These are phyloP conservation scores for Epichloe sylvatica DNA, from an alignment of 2,329 filamentous ascomycete genomes.

Conservation along the genomic window DNA sequence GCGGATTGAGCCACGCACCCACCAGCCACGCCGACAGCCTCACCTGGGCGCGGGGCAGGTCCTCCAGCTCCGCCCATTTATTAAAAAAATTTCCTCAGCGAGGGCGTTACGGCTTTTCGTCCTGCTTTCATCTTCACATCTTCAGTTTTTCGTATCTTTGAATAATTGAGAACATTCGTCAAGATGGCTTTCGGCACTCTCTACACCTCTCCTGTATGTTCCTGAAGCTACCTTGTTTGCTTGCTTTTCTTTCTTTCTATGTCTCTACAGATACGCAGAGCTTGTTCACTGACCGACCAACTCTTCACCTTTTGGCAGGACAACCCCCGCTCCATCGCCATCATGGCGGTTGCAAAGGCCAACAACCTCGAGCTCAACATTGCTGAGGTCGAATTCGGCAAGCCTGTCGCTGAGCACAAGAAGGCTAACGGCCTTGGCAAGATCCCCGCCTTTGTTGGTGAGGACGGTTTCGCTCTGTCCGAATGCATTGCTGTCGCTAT, in stretches of 20 bases:
- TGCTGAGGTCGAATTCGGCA: slow-evolving; percentile 54
- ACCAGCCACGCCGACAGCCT: slow-evolving; percentile 10
- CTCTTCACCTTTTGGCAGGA: slow-evolving; percentile 36
- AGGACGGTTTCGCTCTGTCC: slow-evolving; percentile 77
- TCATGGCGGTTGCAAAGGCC: slow-evolving; percentile 91
- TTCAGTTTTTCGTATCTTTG: not conserved
- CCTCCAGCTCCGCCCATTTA: slow-evolving; percentile 11
- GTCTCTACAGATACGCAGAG: not conserved
- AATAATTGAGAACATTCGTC: slow-evolving; percentile 19
- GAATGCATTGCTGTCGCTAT: slow-evolving; percentile 93
- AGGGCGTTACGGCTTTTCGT: not conserved
- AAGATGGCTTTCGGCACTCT: slow-evolving; percentile 97
- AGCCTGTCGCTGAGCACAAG: slow-evolving; percentile 61
- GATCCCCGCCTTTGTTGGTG: slow-evolving; percentile 83
- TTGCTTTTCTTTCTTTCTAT: slow-evolving; percentile 8
- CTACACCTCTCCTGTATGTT: slow-evolving; percentile 66
- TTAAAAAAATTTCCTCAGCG: slow-evolving; percentile 22
- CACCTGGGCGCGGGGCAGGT: slow-evolving; percentile 20
- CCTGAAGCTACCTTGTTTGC: not conserved
- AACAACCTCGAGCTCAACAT: slow-evolving; percentile 88
- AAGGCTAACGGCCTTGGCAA: slow-evolving; percentile 80
- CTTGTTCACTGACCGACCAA: not conserved
- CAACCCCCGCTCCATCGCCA: slow-evolving; percentile 77
- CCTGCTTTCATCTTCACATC: slow-evolving; percentile 9
- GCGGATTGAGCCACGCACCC: not conserved